phyloP scores from a whole-genome alignment of 257 asterid species.

The Ajuga chamaepitys region DNA sequence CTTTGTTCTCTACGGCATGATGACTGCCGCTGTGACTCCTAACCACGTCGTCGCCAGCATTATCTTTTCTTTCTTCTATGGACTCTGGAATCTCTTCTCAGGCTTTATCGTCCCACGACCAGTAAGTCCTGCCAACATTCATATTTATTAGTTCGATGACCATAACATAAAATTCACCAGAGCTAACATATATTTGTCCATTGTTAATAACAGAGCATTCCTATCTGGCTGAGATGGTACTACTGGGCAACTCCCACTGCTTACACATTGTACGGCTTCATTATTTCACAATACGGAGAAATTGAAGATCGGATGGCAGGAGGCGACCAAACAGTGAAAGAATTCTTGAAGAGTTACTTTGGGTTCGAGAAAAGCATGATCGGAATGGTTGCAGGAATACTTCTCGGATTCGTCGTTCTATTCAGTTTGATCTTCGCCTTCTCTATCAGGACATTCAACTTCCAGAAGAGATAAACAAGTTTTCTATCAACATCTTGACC shows the following conservation, averaged over 20 bases:
- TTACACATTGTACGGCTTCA: conserved; percentile 64
- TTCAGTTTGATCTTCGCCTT: conserved; percentile 31
- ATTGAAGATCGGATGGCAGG: conserved; percentile 2
- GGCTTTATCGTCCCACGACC: conserved; percentile 63
- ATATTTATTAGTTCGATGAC: background rate
- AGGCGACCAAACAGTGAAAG: background rate
- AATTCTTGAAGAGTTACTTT: conserved; percentile 23
- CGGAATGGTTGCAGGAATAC: conserved; percentile 19
- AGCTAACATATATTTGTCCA: background rate
- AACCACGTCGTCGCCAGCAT: conserved; percentile 46
- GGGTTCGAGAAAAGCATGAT: conserved; percentile 30
- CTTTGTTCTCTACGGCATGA: conserved; percentile 65
- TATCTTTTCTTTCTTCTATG: conserved; percentile 48
- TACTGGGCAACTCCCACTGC: conserved; percentile 64
- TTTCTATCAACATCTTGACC: background rate
- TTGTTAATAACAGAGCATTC: conserved; percentile 43
- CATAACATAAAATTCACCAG: background rate
- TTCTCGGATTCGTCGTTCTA: conserved; percentile 23
- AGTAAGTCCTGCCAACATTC: conserved; percentile 30
- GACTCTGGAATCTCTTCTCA: conserved; percentile 55
- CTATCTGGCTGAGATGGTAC: conserved; percentile 88
- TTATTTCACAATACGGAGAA: conserved; percentile 62
- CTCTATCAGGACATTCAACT: conserved; percentile 35
- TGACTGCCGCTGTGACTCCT: conserved; percentile 67
- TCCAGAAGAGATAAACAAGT: conserved; percentile 31